Base-by-base conservation (phyloP, 441 rosid species). In the Euphorbia celastroides region DNA sequence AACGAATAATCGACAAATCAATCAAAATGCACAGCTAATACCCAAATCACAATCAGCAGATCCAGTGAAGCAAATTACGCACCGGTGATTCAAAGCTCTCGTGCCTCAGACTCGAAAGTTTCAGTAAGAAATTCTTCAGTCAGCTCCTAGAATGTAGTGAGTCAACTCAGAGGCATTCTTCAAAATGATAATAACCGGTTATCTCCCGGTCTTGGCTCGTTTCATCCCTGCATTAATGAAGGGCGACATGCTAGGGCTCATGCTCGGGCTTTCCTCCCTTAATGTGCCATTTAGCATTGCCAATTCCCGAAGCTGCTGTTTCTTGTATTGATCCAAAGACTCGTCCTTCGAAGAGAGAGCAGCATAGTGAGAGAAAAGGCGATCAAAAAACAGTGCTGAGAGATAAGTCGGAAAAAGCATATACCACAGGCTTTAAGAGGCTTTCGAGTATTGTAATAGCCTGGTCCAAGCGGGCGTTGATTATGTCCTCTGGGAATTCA, bases 401-500 rank as follows among this genome's bases (percentile, higher is more conserved):
- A n/a, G n/a, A n/a, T n/a, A n/a, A n/a, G n/a, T n/a, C n/a, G n/a
- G n/a, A n/a, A n/a, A n/a, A n/a, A n/a, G n/a, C n/a, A n/a, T n/a
- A n/a, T 85, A 94, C 96, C 96, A 94, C 86, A 27, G 99, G 99
- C 84, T 87, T 91, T 75, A 94, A 72, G 71, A 94, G 96, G 64
- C 80, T 82, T 69, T 91, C 91, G 57, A 94, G 80, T 68, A 94
- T 75, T 1, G 86, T 72, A 48, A 89, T 80, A 5, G 99, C 99
- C 62, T 84, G 81, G 32, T 89, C 94, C 78, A 94, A 50, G 23
- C 84, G 86, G 27, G 87, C 66, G 76, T 94, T 82, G 69, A 94
- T 82, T 64, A 79, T 73, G 74, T 88, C 96, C 77, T 89, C 97
- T 0, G 94, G 91, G 75, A 88, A 91, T 75, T 88, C 97, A 8